These are phyloP conservation scores for Nymphaea colorata DNA, from an alignment of 164 flowering plant species.

Conservation along the genomic window DNA sequence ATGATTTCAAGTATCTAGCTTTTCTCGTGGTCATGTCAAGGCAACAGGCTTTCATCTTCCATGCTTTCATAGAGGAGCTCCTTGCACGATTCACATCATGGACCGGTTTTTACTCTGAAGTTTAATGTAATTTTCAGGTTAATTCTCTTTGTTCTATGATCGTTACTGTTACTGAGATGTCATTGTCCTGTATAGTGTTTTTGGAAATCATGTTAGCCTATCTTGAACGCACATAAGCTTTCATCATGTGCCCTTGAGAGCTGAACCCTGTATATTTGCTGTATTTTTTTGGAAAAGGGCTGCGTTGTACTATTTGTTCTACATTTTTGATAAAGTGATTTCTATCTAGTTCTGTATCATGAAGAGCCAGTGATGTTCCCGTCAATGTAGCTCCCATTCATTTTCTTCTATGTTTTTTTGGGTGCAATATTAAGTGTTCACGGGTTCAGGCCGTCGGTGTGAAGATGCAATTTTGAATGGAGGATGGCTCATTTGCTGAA, in stretches of 20 bases:
- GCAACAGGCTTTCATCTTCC: no score
- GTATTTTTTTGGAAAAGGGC: neutral
- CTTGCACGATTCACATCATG: neutral
- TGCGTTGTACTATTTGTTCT: no score
- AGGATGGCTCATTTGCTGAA: no score
- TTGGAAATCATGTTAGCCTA: neutral
- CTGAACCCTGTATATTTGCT: neutral
- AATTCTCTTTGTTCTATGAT: neutral
- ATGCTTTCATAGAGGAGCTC: neutral
- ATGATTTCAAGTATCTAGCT: neutral
- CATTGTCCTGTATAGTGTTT: neutral
- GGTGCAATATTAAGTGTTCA: no score
- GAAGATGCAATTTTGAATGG: no score
- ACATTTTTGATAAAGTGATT: no score
- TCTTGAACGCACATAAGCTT: neutral
- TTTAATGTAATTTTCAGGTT: neutral
- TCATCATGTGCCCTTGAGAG: neutral
- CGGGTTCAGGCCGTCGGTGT: no score
- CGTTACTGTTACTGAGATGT: neutral
- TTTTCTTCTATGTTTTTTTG: no score
- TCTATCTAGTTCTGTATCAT: no score
- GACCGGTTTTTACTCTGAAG: neutral
- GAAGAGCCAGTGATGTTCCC: no score
- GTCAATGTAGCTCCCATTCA: no score
- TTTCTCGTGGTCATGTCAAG: no score